A percentile compares a stretch with the other conserved stretches of the same genome.
phyloP scores from a whole-genome alignment of 441 rosid genomes.

The Adansonia grandidieri region DNA sequence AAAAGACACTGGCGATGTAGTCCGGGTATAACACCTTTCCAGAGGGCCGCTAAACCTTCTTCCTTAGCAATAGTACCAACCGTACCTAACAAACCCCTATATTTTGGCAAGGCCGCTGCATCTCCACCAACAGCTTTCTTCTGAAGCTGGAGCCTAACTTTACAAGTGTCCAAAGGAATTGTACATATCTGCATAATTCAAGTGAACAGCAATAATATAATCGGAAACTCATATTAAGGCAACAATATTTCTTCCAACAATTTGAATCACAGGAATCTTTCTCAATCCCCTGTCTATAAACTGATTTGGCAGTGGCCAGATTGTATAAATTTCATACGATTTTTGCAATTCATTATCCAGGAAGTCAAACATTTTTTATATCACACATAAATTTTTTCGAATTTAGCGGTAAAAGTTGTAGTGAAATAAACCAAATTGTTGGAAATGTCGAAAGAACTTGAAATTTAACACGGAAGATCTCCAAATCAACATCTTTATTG shows the following conservation, averaged over 20 bases:
- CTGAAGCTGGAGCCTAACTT: conserved; percentile 98
- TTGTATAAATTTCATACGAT: background rate
- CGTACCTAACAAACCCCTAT: conserved; percentile 91
- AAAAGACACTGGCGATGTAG: conserved; percentile 86
- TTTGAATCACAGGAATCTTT: background rate
- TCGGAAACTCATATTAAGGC: background rate
- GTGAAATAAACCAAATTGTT: background rate
- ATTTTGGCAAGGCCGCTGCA: conserved; percentile 63
- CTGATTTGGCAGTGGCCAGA: background rate
- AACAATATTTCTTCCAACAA: background rate
- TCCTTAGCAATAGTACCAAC: conserved; percentile 92
- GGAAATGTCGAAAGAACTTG: background rate
- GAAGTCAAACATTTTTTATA: conserved; percentile 4
- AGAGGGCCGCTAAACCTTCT: conserved; percentile 85
- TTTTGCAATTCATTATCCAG: background rate
- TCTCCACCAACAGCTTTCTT: conserved; percentile 78
- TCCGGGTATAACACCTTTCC: conserved; percentile 97
- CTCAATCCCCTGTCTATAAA: background rate
- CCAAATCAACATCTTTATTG: background rate
- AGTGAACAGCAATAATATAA: background rate
- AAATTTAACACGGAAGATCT: background rate
- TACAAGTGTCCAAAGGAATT: conserved; percentile 97
- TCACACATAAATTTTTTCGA: background rate
- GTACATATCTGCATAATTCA: conserved; percentile 67
- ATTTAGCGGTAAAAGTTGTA: background rate